phyloP scores from a whole-genome alignment of 108 stramenopile species.

The Nitzschia palea region DNA sequence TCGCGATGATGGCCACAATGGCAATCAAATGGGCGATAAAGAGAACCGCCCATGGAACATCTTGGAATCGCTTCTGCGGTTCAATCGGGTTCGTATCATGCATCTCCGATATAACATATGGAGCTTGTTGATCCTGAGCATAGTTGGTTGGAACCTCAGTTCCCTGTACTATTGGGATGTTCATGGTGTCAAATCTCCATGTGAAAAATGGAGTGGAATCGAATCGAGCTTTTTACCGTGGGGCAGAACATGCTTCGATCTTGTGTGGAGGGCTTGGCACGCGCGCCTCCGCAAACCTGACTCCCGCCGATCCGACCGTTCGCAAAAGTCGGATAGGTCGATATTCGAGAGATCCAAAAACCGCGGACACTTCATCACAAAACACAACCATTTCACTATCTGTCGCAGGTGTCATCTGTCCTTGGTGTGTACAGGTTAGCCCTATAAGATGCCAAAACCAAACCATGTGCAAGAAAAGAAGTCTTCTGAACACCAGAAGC shows the following conservation, averaged over 20 bases:
- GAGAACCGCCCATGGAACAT: conserved; percentile 50
- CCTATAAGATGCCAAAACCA: too few relatives aligned
- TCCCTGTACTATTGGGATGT: conserved; percentile 46
- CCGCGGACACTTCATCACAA: too few relatives aligned
- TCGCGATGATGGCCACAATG: conserved; percentile 33
- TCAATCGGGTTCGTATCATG: not conserved
- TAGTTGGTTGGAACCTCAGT: conserved; percentile 24
- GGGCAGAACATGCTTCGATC: too few relatives aligned
- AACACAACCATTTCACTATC: too few relatives aligned
- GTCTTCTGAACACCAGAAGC: too few relatives aligned
- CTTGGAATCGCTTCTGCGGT: conserved; percentile 33
- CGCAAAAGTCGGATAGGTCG: not conserved
- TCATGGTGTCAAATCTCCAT: too few relatives aligned
- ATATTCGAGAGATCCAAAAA: not conserved
- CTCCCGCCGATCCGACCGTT: not conserved
- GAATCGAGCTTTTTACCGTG: too few relatives aligned
- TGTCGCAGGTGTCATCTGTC: too few relatives aligned
- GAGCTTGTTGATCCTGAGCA: not conserved
- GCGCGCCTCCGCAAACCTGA: not conserved
- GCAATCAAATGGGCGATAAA: conserved; percentile 63
- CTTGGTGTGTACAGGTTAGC: too few relatives aligned
- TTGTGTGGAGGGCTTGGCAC: not conserved
- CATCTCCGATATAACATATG: not conserved
- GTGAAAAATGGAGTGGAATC: too few relatives aligned
- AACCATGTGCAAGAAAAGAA: too few relatives aligned